A percentile compares a stretch with the other conserved stretches of the same genome.
phyloP scores from a whole-genome alignment of 2,329 filamentous ascomycete species.

The Arthrobotrys pseudoclavata region DNA sequence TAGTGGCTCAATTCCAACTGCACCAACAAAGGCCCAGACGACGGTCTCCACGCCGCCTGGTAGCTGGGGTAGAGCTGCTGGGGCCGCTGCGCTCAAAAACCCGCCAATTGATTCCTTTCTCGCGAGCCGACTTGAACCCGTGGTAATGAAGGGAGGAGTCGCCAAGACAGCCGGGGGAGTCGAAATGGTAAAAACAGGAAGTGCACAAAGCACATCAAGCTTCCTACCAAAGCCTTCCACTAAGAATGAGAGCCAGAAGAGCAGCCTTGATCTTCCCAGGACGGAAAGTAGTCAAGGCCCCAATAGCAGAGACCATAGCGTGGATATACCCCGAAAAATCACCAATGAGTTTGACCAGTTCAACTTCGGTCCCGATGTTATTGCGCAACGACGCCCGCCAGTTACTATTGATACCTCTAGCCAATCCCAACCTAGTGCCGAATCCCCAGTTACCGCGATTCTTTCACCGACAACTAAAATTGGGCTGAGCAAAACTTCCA shows the following conservation, averaged over 20 bases:
- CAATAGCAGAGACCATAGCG: conserved; percentile 47
- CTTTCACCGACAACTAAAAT: conserved; percentile 31
- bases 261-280: conserved; percentile 47
- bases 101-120: conserved; percentile 69
- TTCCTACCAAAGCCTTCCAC: conserved; percentile 36
- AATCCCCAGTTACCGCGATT: conserved; percentile 39
- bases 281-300: conserved; percentile 48
- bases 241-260: conserved; percentile 53
- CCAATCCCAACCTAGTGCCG: conserved; percentile 35
- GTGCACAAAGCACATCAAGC: conserved; percentile 61
- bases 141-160: conserved; percentile 69
- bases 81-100: conserved; percentile 66
- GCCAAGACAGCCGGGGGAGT: conserved; percentile 64
- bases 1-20: conserved; percentile 47
- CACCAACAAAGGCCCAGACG: conserved; percentile 34
- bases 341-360: conserved; percentile 48
- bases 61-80: conserved; percentile 65
- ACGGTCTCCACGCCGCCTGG: conserved; percentile 41
- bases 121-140: conserved; percentile 68
- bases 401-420: conserved; percentile 34
- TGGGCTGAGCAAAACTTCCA: conserved; percentile 20
- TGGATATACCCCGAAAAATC: conserved; percentile 37
- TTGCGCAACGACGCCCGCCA: conserved; percentile 24
- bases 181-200: conserved; percentile 67
- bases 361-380: conserved; percentile 44